phyloP scores from a whole-genome alignment of 2,329 filamentous ascomycete genomes.

The Escovopsis sp. region DNA sequence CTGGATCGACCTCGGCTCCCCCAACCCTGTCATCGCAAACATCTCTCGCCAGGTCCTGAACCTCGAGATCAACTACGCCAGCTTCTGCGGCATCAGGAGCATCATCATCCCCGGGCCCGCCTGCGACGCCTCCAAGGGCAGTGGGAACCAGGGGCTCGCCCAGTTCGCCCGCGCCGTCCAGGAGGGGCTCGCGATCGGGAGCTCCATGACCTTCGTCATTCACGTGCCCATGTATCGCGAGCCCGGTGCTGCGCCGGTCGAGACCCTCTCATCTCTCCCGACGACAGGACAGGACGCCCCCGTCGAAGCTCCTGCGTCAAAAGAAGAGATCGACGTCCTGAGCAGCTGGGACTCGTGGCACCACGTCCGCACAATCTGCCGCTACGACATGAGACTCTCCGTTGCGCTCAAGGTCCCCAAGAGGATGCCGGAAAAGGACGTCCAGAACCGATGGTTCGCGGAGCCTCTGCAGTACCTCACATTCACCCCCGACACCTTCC shows the following conservation, averaged over 20 bases:
- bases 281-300: slow-evolving; percentile 17
- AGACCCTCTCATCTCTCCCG: slow-evolving; percentile 33
- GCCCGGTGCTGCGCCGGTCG: slow-evolving; percentile 34
- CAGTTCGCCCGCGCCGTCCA: slow-evolving; percentile 76
- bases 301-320: slow-evolving; percentile 14
- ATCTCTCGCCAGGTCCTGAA: slow-evolving; percentile 82
- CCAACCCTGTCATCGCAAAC: slow-evolving; percentile 67
- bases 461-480: slow-evolving; percentile 51
- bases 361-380: slow-evolving; percentile 67
- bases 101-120: slow-evolving; percentile 69
- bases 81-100: slow-evolving; percentile 80
- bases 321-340: slow-evolving; percentile 48
- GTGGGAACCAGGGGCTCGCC: slow-evolving; percentile 36
- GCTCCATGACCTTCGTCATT: slow-evolving; percentile 65
- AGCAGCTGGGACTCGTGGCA: slow-evolving; percentile 92
- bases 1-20: slow-evolving; percentile 82
- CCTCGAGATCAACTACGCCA: slow-evolving; percentile 84
- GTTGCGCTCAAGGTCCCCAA: slow-evolving; percentile 48
- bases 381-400: slow-evolving; percentile 65
- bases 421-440: slow-evolving; percentile 40
- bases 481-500: slow-evolving; percentile 37
- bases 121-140: slow-evolving; percentile 39
- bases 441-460: slow-evolving; percentile 54
- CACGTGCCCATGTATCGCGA: slow-evolving; percentile 74
- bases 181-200: slow-evolving; percentile 60